Conservation (phyloP, 352 stramenopile species). For the Phytophthora kernoviae region DNA sequence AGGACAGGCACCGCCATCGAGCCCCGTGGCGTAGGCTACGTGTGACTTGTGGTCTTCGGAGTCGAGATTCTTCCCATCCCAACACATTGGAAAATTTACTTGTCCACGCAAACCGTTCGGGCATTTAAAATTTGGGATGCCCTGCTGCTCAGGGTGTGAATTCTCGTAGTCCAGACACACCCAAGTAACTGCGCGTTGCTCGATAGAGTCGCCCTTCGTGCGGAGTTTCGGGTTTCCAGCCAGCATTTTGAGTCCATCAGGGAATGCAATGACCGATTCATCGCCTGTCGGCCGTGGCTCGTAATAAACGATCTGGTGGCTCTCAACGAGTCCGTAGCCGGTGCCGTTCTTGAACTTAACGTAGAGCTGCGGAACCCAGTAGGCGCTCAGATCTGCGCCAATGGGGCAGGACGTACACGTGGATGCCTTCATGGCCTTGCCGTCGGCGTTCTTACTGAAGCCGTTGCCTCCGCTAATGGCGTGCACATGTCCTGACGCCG, state of each 20-base stretch:
- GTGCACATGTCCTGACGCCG: slow-evolving; percentile 40
- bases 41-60: slow-evolving; percentile 57
- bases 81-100: slow-evolving; percentile 66
- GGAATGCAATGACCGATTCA: slow-evolving; percentile 52
- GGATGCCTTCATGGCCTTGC: slow-evolving; percentile 41
- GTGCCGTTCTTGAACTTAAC: slow-evolving; percentile 64
- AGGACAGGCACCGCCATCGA: slow-evolving; percentile 48
- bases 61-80: slow-evolving; percentile 51
- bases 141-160: slow-evolving; percentile 40
- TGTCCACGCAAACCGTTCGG: slow-evolving; percentile 50
- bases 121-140: slow-evolving; percentile 51
- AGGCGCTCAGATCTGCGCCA: slow-evolving; percentile 48
- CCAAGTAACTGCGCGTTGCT: slow-evolving; percentile 51
- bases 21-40: slow-evolving; percentile 46
- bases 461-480: slow-evolving; percentile 54
- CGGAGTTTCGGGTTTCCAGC: slow-evolving; percentile 45
- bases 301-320: slow-evolving; percentile 62
- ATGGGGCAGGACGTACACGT: slow-evolving; percentile 60
- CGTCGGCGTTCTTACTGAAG: slow-evolving; percentile 50
- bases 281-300: slow-evolving; percentile 33
- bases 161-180: slow-evolving; percentile 56
- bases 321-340: slow-evolving; percentile 54
- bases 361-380: slow-evolving; percentile 58
- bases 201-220: slow-evolving; percentile 36
- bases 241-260: slow-evolving; percentile 52